Base-by-base conservation (phyloP, 768 basidiomycete genomes). In the Leccinum broughii region DNA sequence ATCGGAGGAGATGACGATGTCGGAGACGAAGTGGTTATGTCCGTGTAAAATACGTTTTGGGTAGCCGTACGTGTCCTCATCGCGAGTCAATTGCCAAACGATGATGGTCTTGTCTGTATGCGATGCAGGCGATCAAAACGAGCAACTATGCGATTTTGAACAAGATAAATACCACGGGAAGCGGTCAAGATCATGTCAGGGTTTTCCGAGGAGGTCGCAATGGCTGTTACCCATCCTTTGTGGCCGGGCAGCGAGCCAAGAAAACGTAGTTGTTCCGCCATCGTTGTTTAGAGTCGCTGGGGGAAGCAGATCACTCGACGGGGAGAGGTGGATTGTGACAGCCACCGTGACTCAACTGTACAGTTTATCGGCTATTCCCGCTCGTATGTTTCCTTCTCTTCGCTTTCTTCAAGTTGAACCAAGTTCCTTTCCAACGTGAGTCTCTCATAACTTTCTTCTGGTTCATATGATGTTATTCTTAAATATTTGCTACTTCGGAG, bases 101-200 rank as follows among this genome's bases (percentile, higher is more conserved):
- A 99, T 98, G 83, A 98, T 93, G 58, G 94, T 97, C 87, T 97
- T 98, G 90, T 99, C 97, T 96, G 88, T 96, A 93, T 94, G 76
- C 64, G 65, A 64, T 64, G 49, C 57, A 56, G 44, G 37, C 54
- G 2, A 66, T 65, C 61, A 70, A 66, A 67, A 68, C 60, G 54
- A 63, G 60, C 48, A 60, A 58, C 24, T 48, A 62, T 10, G 49
- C 35, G 46, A 30, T 35, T 53, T 57, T 49, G 58, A 62, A 55
- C 9, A 39, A 41, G 57, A 60, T 50, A 78, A 70, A 69, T 83
- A 97, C 95, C 95, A 81, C 97, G 87, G 64, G 97, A 98, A 66
- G 95, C 94, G 66, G 95, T 97, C 77, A 99, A 80, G 78, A 99
- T 95, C 90, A 97, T 93, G 77, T 99, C 95, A 51, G 95, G 97